These are phyloP conservation scores for Irpex rosettiformis DNA, from an alignment of 1,284 basidiomycete species.

Conservation along the genomic window DNA sequence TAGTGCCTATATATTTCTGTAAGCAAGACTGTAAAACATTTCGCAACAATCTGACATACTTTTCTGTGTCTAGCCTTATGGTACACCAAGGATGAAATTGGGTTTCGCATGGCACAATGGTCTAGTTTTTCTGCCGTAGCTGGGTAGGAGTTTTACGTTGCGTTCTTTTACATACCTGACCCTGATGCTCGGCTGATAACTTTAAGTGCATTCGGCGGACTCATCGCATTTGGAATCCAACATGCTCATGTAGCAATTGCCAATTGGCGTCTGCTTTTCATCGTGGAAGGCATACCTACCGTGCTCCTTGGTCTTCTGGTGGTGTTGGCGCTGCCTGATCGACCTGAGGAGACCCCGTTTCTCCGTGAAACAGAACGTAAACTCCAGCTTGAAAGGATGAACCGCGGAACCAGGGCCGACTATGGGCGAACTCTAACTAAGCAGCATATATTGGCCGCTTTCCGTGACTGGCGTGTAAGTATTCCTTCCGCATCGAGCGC, in stretches of 20 bases:
- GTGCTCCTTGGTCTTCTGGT: slow-evolving; percentile 67
- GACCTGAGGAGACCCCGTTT: slow-evolving; percentile 74
- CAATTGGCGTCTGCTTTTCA: slow-evolving; percentile 70
- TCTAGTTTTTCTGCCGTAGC: slow-evolving; percentile 78
- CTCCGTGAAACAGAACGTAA: slow-evolving; percentile 71
- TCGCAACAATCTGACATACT: neutral
- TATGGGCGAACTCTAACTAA: slow-evolving; percentile 63
- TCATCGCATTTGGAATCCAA: slow-evolving; percentile 71
- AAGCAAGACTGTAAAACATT: slow-evolving; percentile 20
- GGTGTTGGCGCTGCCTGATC: slow-evolving; percentile 65
- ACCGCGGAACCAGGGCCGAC: slow-evolving; percentile 65
- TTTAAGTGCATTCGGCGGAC: slow-evolving; percentile 61
- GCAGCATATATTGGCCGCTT: slow-evolving; percentile 59
- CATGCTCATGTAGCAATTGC: slow-evolving; percentile 46
- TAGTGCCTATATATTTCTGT: slow-evolving; percentile 70
- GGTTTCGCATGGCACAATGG: slow-evolving; percentile 72
- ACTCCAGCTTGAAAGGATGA: slow-evolving; percentile 73
- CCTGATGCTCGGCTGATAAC: slow-evolving; percentile 6
- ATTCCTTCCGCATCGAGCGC: neutral
- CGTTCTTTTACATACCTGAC: too few relatives aligned
- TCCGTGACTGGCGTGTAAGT: slow-evolving; percentile 67
- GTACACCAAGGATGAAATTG: slow-evolving; percentile 72
- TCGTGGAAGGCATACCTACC: slow-evolving; percentile 74
- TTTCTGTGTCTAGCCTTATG: slow-evolving; percentile 52
- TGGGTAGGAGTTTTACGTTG: slow-evolving; percentile 31